Base-by-base conservation (phyloP, 768 basidiomycete species). In the Boletus bicolor region DNA sequence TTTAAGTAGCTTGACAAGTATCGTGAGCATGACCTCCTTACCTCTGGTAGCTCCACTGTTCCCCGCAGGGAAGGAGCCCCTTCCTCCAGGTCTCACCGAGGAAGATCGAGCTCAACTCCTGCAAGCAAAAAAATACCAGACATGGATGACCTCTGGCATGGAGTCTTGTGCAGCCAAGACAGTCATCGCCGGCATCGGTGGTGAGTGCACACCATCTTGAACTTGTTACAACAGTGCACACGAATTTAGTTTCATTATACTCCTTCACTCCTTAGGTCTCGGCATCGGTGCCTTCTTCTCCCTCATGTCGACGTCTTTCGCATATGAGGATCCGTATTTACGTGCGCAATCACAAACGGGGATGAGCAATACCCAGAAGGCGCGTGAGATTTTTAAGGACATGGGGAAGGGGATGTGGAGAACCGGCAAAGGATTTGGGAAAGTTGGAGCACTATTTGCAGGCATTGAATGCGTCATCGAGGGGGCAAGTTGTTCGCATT, bases 381-480 rank as follows among this genome's bases (percentile, higher is more conserved):
- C 93, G 1, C 78, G 82, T 44, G 84, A 87, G 61, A 83, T 96
- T 36, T 89, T 97, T 71, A 91, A 85, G 68, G 95, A 98, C 56
- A 98, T 97, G 91, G 95, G 95, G 1, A 83, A 80, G 61, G 88
- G 87, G 35, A 96, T 98, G 93, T 93, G 84, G 84, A 77, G 79
- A 30, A 89, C 80, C 47, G 95, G 96, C 19, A 94, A 89, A 71
- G 89, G 93, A 0, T 98, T 98, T 66, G 94, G 86, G 0, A 95
- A 93, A 76, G 92, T 98, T 44, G 96, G 93, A 17, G 91, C 91
- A 12, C 66, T 98, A 43, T 98, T 91, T 69, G 88, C 93, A n/a
- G 94, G 95, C 28, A 85, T 92, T 8, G 96, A 98, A 74, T 98
- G 96, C 64, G 86, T 93, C 53, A 88, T 98, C 53, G 96, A 98